phyloP scores from a whole-genome alignment of 2,329 filamentous ascomycete genomes.

The Phialemonium atrogriseum region DNA sequence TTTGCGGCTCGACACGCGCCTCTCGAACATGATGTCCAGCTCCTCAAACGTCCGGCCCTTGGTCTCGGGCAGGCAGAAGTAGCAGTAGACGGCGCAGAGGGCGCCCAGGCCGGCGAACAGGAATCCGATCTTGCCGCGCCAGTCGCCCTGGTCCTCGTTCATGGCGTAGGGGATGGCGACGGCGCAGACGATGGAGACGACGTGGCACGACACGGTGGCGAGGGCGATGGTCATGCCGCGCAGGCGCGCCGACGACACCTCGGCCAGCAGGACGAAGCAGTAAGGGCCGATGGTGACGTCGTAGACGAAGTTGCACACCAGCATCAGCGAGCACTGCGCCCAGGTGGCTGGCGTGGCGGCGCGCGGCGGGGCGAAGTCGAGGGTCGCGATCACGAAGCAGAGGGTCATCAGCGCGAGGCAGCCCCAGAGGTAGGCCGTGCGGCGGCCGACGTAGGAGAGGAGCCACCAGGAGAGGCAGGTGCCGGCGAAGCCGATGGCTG shows the following conservation, averaged over 20 bases:
- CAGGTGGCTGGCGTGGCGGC: no score
- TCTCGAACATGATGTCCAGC: constrained; percentile 31
- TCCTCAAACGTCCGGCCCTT: constrained; percentile 36
- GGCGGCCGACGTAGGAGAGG: constrained; percentile 26
- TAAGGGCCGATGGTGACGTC: constrained; percentile 11
- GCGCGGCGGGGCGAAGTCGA: no score
- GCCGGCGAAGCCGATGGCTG: constrained; percentile 30
- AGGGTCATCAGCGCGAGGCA: constrained; percentile 22
- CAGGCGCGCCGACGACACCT: constrained; percentile 11
- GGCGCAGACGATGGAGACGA: constrained; percentile 16
- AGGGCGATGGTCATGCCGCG: constrained; percentile 11
- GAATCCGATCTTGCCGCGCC: constrained; percentile 22
- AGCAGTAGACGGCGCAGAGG: constrained; percentile 21
- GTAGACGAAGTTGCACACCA: constrained; percentile 15
- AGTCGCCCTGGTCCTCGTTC: constrained; percentile 18
- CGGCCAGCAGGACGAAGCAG: constrained; percentile 10
- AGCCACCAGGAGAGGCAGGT: constrained; percentile 31
- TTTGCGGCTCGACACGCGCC: constrained; percentile 22
- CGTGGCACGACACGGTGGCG: constrained; percentile 9
- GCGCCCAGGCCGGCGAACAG: constrained; percentile 18
- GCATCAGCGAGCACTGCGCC: no score
- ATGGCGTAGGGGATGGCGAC: constrained; percentile 26
- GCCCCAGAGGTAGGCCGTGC: constrained; percentile 28
- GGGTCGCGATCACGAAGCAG: constrained; percentile 3
- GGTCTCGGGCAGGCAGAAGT: constrained; percentile 35